Percentiles rank a stretch among this genome's conserved stretches.
These are phyloP conservation scores for Glycine soja DNA, from an alignment of 306 rosid species.

Conservation along the genomic window DNA sequence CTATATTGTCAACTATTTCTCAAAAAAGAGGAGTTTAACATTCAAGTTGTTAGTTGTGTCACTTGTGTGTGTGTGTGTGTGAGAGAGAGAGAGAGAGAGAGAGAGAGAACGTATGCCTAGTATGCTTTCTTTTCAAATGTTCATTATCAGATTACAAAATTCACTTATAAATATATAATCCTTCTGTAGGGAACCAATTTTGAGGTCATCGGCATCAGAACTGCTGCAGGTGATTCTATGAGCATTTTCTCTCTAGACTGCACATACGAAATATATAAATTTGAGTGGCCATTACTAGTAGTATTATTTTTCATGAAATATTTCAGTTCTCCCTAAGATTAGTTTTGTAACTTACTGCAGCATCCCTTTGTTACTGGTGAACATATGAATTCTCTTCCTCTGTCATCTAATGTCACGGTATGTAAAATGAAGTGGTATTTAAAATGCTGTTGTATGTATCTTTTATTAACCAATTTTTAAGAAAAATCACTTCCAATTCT, in stretches of 20 bases:
- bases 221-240: constrained; percentile 80
- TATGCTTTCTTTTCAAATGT: constrained; percentile 22
- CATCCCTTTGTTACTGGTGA: constrained; percentile 92
- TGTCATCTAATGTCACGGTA: constrained; percentile 65
- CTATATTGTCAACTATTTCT: neutral
- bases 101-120: neutral
- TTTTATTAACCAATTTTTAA: constrained; percentile 34
- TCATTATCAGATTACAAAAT: constrained; percentile 21
- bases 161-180: constrained; percentile 25
- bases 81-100: neutral
- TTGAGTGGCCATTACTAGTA: constrained; percentile 26
- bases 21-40: constrained; percentile 3
- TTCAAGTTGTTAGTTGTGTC: neutral
- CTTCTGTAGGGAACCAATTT: constrained; percentile 84
- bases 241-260: constrained; percentile 38
- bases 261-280: constrained; percentile 12
- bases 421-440: constrained; percentile 46
- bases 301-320: constrained; percentile 31
- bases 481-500: constrained; percentile 37
- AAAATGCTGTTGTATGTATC: constrained; percentile 32
- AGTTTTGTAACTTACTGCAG: constrained; percentile 62
- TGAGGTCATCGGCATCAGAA: constrained; percentile 85
- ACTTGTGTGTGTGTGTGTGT: neutral
- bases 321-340: constrained; percentile 39
- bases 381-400: constrained; percentile 51